These are phyloP conservation scores for Eutrema heterophyllum DNA, from an alignment of 345 rosid species.

Conservation along the genomic window DNA sequence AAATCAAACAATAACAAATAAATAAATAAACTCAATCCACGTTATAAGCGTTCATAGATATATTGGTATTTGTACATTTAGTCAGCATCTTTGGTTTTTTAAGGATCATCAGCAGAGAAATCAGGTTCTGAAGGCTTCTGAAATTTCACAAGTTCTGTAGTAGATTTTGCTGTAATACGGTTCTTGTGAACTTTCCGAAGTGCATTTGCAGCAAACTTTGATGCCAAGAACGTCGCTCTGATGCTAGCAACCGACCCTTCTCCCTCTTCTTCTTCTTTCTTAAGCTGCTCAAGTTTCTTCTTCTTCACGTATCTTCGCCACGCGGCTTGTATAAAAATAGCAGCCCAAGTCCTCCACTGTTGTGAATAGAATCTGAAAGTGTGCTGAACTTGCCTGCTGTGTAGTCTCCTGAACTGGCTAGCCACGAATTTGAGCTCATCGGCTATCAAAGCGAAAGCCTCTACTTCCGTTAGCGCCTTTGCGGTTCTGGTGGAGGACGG, in stretches of 20 bases:
- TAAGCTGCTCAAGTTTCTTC: conserved; percentile 66
- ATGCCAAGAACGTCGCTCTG: conserved; percentile 85
- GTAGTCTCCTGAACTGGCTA: conserved; percentile 86
- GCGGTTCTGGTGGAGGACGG: conserved; percentile 98
- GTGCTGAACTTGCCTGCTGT: conserved; percentile 94
- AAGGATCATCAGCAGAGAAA: conserved; percentile 75
- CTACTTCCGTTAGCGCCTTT: conserved; percentile 78
- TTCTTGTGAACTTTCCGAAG: conserved; percentile 81
- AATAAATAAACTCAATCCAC: not conserved
- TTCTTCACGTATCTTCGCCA: conserved; percentile 86
- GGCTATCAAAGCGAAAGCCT: conserved; percentile 81
- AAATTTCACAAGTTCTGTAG: conserved; percentile 63
- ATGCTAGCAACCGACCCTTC: conserved; percentile 56
- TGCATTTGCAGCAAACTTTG: conserved; percentile 88
- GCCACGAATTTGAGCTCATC: conserved; percentile 96
- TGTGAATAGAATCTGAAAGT: conserved; percentile 95
- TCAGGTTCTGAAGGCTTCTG: conserved; percentile 97
- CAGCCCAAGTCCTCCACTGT: conserved; percentile 99
- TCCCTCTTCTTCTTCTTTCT: conserved; percentile 66
- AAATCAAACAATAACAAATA: not conserved
- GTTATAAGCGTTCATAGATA: not conserved
- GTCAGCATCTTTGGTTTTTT: conserved; percentile 30
- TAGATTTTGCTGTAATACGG: conserved; percentile 55
- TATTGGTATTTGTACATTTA: not conserved
- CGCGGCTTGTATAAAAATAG: conserved; percentile 93